These are phyloP conservation scores for Sugiyamaella floridensis DNA, from an alignment of 805 yeast genomes.

Conservation along the genomic window DNA sequence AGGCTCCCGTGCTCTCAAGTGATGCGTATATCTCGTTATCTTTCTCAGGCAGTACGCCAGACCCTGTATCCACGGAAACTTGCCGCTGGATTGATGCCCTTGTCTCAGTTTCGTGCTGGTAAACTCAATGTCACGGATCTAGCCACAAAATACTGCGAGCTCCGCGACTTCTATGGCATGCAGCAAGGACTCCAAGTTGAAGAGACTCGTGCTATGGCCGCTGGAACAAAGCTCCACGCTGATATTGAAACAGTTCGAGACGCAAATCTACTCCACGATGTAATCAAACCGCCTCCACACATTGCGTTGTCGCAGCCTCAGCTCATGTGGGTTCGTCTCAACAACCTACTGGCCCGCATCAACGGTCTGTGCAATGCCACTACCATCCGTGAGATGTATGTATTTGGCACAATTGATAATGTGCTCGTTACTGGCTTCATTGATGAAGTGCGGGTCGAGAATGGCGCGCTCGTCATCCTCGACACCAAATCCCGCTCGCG, in stretches of 20 bases:
- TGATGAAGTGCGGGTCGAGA: slow-evolving; percentile 20
- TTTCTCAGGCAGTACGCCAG: not conserved
- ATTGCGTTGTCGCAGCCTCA: slow-evolving; percentile 7
- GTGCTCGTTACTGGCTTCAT: slow-evolving; percentile 23
- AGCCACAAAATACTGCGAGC: slow-evolving; percentile 22
- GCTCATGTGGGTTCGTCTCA: slow-evolving; percentile 18
- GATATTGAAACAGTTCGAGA: slow-evolving; percentile 13
- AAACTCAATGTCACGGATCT: slow-evolving; percentile 21
- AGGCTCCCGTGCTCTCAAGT: slow-evolving; percentile 3
- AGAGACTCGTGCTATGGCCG: slow-evolving; percentile 13
- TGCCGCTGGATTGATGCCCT: slow-evolving; percentile 4
- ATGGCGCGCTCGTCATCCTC: slow-evolving; percentile 15
- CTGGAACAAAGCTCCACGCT: slow-evolving; percentile 20
- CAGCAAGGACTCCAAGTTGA: not conserved
- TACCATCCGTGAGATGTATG: slow-evolving; percentile 26
- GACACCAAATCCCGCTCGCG: slow-evolving; percentile 27
- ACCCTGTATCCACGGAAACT: not conserved
- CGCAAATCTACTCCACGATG: not conserved
- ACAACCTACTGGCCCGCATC: slow-evolving; percentile 12
- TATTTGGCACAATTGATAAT: slow-evolving; percentile 21
- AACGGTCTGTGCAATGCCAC: not conserved
- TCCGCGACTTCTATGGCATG: slow-evolving; percentile 17
- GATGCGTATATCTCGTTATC: not conserved
- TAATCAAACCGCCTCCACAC: slow-evolving; percentile 1
- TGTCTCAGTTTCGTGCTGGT: slow-evolving; percentile 6